Evolutionary conservation across 2,329 filamentous ascomycete species (phyloP).

Genomic region (Parafenestella ontariensis): DNA sequence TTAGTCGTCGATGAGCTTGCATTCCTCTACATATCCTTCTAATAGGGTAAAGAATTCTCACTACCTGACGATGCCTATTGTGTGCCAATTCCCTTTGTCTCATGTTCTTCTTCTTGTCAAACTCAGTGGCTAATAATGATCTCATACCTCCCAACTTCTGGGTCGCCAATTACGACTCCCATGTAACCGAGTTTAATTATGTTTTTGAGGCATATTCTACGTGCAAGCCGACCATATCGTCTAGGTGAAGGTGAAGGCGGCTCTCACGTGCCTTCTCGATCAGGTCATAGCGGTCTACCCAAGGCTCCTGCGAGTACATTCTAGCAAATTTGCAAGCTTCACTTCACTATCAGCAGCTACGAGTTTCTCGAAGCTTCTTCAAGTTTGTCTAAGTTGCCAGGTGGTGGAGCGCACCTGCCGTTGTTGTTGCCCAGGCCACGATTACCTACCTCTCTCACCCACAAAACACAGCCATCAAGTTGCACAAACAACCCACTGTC

Average conservation of each 20-base stretch:
- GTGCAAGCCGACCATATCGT: background rate
- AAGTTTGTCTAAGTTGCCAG: background rate
- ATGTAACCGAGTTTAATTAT: no score
- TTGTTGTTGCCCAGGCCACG: background rate
- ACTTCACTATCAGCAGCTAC: background rate
- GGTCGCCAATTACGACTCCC: no score
- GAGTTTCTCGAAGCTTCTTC: background rate
- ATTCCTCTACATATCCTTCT: background rate
- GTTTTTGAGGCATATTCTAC: no score
- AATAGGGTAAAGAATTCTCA: background rate
- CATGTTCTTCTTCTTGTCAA: background rate
- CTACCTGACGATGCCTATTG: background rate
- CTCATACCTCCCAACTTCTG: background rate
- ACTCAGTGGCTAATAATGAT: background rate
- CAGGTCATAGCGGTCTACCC: background rate
- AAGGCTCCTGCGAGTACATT: background rate
- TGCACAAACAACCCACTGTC: background rate
- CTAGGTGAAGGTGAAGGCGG: background rate
- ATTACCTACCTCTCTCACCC: constrained; percentile 2
- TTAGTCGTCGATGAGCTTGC: background rate
- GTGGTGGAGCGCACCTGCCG: constrained; percentile 1
- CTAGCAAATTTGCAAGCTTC: background rate
- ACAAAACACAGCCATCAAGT: background rate
- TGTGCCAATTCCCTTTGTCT: background rate
- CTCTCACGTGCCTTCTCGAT: no score